Percentiles rank a stretch among this genome's conserved stretches.
Evolutionary conservation across 768 basidiomycete species (phyloP).

Genomic region (Tricholoma sp.): DNA sequence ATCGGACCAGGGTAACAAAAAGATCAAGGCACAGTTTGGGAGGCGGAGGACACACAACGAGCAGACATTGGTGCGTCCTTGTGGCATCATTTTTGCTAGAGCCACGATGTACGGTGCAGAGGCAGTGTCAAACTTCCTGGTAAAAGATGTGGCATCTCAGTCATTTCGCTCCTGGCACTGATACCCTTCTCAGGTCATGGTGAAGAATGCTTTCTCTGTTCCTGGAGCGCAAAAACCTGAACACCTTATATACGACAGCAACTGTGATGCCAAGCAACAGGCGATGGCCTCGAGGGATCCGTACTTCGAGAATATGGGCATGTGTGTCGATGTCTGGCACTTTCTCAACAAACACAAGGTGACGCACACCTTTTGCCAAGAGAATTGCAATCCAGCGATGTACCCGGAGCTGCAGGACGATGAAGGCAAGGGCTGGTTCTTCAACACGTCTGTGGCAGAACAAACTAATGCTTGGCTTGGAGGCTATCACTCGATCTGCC

Average conservation of each 20-base stretch:
- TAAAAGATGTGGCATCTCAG: constrained; percentile 1
- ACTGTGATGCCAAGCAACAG: constrained; percentile 16
- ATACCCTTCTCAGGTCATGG: constrained; percentile 7
- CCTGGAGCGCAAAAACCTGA: constrained; percentile 13
- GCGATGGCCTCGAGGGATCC: constrained; percentile 8
- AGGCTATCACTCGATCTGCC: constrained; percentile 24
- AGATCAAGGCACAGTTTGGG: constrained; percentile 20
- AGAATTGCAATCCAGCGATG: constrained; percentile 19
- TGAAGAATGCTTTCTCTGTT: constrained; percentile 16
- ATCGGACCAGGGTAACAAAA: constrained; percentile 14
- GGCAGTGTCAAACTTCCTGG: constrained; percentile 16
- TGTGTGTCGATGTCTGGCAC: constrained; percentile 24
- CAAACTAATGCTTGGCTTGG: constrained; percentile 31
- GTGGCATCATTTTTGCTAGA: constrained; percentile 22
- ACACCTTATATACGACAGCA: constrained; percentile 20
- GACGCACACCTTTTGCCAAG: constrained; percentile 18
- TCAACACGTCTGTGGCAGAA: constrained; percentile 32
- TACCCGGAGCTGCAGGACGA: constrained; percentile 15
- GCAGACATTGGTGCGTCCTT: constrained; percentile 18
- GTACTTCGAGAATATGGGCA: constrained; percentile 11
- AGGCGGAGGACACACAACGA: constrained; percentile 25
- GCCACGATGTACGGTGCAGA: constrained; percentile 26
- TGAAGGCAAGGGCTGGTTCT: constrained; percentile 14
- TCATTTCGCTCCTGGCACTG: background rate
- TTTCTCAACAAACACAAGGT: constrained; percentile 22